Percentiles rank a stretch among this genome's conserved stretches.
Conservation (phyloP, 2,329 filamentous ascomycete genomes). For the Plenodomus biglobosus region DNA sequence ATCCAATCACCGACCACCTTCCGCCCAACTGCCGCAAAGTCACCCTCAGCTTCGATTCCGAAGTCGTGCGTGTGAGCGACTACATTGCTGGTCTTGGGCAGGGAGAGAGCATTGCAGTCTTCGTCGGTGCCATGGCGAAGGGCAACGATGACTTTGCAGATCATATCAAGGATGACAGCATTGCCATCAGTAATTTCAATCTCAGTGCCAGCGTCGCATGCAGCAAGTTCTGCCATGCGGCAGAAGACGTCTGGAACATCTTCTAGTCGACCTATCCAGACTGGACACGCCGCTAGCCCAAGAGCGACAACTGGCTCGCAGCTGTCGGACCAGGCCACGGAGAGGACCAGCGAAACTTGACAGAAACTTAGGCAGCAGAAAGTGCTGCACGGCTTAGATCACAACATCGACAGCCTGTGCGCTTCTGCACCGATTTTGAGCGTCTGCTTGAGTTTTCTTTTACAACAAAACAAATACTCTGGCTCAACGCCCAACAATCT, state of each 20-base stretch:
- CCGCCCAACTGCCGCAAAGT: conserved; percentile 98
- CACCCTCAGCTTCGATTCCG: conserved; percentile 90
- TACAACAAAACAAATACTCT: conserved; percentile 75
- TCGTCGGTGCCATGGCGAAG: conserved; percentile 98
- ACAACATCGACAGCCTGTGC: conserved; percentile 67
- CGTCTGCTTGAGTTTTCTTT: conserved; percentile 73
- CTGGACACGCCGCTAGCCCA: conserved; percentile 29
- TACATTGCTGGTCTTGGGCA: conserved; percentile 78
- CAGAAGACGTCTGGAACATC: conserved; percentile 94
- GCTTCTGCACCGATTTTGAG: conserved; percentile 57
- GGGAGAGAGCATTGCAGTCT: conserved; percentile 94
- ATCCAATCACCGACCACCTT: conserved; percentile 95
- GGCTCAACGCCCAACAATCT: conserved; percentile 75
- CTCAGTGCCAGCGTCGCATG: conserved; percentile 96
- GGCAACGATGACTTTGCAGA: conserved; percentile 95
- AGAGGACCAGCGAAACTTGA: conserved; percentile 25
- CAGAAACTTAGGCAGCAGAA: conserved; percentile 34
- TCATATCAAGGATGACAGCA: conserved; percentile 91
- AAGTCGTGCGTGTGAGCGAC: conserved; percentile 82
- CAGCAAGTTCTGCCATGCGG: conserved; percentile 99
- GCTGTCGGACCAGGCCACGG: conserved; percentile 14
- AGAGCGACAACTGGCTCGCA: conserved; percentile 24
- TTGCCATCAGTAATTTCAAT: conserved; percentile 97
- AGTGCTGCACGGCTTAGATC: conserved; percentile 56
- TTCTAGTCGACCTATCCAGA: conserved; percentile 59